Conservation (phyloP, 495 filamentous ascomycete species). For the Oidiodendron maius region DNA sequence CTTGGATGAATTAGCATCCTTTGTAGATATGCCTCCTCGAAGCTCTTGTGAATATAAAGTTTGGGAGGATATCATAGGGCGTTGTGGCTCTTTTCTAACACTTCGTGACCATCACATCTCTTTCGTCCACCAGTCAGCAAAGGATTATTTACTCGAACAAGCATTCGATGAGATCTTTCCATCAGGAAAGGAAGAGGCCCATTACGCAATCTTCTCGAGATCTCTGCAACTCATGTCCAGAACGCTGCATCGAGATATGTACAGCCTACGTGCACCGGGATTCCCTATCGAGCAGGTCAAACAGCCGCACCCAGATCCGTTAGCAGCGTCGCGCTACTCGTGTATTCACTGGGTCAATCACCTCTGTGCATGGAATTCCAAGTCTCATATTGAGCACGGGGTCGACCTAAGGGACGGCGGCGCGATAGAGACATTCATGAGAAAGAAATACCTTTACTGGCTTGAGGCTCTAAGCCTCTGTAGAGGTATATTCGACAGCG, state of each 20-base stretch:
- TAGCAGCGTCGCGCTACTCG: background rate
- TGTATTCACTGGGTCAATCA: conserved; percentile 11
- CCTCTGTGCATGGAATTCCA: conserved; percentile 6
- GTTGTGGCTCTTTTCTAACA: conserved; percentile 23
- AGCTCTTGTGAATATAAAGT: background rate
- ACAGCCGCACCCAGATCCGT: conserved; percentile 4
- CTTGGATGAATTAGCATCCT: conserved; percentile 8
- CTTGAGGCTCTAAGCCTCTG: background rate
- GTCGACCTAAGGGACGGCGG: conserved; percentile 7
- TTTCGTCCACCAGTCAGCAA: conserved; percentile 27
- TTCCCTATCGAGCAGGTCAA: conserved; percentile 4
- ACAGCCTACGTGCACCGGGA: conserved; percentile 3
- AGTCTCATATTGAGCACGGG: background rate
- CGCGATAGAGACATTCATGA: conserved; percentile 9
- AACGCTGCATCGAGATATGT: conserved; percentile 1
- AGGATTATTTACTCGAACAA: conserved; percentile 24
- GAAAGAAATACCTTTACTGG: background rate
- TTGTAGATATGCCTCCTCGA: background rate
- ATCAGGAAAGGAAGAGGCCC: conserved; percentile 13
- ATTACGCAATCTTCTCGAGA: conserved; percentile 5
- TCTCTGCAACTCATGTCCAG: conserved; percentile 2
- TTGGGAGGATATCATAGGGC: conserved; percentile 9
- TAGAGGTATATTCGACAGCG: conserved; percentile 1
- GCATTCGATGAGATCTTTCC: conserved; percentile 20
- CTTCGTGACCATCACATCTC: conserved; percentile 19